Percentiles rank a stretch among this genome's conserved stretches.
Evolutionary conservation across 2,329 filamentous ascomycete genomes (phyloP).

Genomic region (Uncinocarpus reesii): DNA sequence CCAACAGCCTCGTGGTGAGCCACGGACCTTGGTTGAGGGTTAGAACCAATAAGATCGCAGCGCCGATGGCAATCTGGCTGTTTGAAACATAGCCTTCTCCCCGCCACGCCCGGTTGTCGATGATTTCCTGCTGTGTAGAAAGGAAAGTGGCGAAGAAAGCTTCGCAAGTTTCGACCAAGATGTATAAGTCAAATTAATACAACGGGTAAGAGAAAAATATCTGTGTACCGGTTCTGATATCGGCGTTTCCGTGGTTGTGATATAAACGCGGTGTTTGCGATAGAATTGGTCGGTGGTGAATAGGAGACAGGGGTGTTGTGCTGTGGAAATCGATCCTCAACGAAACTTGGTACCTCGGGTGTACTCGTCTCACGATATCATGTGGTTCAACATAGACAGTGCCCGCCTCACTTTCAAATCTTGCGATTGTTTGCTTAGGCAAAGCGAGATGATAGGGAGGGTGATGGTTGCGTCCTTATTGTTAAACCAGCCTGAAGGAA

Average conservation of each 20-base stretch:
- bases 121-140: neutral
- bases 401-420: neutral
- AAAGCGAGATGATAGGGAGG: neutral
- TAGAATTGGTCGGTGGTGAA: neutral
- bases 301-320: neutral
- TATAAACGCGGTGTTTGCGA: neutral
- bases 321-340: neutral
- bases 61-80: neutral
- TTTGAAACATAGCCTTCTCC: neutral
- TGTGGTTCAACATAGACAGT: neutral
- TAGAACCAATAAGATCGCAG: neutral
- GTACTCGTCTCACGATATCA: neutral
- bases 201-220: neutral
- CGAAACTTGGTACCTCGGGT: neutral
- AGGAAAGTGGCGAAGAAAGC: neutral
- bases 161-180: neutral
- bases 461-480: neutral
- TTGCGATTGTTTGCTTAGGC: neutral
- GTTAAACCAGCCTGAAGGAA: neutral
- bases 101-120: neutral
- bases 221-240: neutral
- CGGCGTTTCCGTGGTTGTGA: neutral
- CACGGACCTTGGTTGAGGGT: neutral
- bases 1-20: slow-evolving; percentile 7
- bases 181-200: neutral